Percentiles rank a stretch among this genome's conserved stretches.
phyloP scores from a whole-genome alignment of 208 protist species.

The Leishmania braziliensis region DNA sequence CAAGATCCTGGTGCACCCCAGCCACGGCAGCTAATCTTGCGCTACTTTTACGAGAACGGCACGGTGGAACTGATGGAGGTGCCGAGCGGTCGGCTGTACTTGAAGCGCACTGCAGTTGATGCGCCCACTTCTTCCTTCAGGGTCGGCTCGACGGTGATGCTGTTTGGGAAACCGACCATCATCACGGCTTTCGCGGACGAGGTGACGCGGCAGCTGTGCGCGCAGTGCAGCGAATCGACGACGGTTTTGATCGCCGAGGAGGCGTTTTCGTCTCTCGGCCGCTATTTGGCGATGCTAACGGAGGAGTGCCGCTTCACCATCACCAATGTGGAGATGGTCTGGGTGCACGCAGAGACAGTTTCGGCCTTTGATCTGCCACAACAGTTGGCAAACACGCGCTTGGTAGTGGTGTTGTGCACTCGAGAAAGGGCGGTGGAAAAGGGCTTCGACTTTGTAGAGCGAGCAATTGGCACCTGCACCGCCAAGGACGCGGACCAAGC shows the following conservation, averaged over 20 bases:
- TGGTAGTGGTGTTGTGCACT: constrained; percentile 53
- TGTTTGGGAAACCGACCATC: constrained; percentile 64
- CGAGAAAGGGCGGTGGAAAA: constrained; percentile 53
- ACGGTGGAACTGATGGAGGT: constrained; percentile 78
- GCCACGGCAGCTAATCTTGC: constrained; percentile 56
- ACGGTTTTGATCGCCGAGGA: constrained; percentile 65
- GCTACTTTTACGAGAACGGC: constrained; percentile 75
- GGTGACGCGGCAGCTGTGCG: constrained; percentile 79
- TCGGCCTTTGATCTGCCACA: constrained; percentile 48
- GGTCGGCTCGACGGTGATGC: constrained; percentile 59
- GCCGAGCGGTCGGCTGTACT: constrained; percentile 53
- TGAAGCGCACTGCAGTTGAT: constrained; percentile 59
- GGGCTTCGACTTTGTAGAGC: constrained; percentile 69
- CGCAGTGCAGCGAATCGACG: constrained; percentile 66
- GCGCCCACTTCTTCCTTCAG: constrained; percentile 58
- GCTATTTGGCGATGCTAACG: constrained; percentile 70
- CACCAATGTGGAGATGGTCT: constrained; percentile 67
- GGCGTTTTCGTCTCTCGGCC: constrained; percentile 54
- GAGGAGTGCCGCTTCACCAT: constrained; percentile 85
- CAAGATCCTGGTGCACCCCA: constrained; percentile 62
- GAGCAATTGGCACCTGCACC: constrained; percentile 50
- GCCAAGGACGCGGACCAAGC: constrained; percentile 57
- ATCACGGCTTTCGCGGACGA: constrained; percentile 80
- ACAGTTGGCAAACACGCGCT: constrained; percentile 44
- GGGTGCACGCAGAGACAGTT: constrained; percentile 42